A percentile compares a stretch with the other conserved stretches of the same genome.
These are phyloP conservation scores for Thozetella sp. DNA, from an alignment of 495 filamentous ascomycete genomes.

Conservation along the genomic window DNA sequence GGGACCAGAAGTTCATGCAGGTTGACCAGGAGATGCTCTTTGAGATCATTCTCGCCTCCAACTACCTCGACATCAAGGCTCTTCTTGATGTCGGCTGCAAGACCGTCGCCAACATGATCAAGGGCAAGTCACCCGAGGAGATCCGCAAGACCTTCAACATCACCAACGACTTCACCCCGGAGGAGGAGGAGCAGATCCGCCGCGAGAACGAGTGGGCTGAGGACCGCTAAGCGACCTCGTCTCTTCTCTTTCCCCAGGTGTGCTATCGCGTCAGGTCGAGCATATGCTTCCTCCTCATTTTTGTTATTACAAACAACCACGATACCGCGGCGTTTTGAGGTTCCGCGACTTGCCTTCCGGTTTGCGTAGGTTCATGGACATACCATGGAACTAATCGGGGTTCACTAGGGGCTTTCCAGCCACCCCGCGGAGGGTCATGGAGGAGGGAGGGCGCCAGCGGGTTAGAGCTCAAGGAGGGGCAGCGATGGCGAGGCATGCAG, in stretches of 20 bases:
- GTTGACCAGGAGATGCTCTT: conserved; percentile 99
- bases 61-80: conserved; percentile 82
- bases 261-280: not conserved
- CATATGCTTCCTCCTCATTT: not conserved
- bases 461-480: no score
- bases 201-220: conserved; percentile 87
- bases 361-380: not conserved
- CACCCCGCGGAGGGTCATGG: not conserved
- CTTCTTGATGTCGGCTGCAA: conserved; percentile 83
- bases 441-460: no score
- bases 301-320: not conserved
- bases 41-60: conserved; percentile 92
- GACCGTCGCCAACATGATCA: conserved; percentile 87
- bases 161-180: conserved; percentile 80
- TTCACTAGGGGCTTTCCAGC: not conserved
- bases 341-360: not conserved
- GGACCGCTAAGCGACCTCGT: conserved; percentile 58
- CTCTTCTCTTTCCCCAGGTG: not conserved
- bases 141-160: conserved; percentile 86
- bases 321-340: not conserved
- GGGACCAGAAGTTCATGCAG: conserved; percentile 99
- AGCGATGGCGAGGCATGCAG: not conserved
- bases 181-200: conserved; percentile 82
- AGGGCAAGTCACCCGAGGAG: conserved; percentile 81
- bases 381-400: not conserved